Percentiles rank a stretch among this genome's conserved stretches.
Conservation (phyloP, 1,139 yeast genomes). For the Blastobotrys arbuscula region DNA sequence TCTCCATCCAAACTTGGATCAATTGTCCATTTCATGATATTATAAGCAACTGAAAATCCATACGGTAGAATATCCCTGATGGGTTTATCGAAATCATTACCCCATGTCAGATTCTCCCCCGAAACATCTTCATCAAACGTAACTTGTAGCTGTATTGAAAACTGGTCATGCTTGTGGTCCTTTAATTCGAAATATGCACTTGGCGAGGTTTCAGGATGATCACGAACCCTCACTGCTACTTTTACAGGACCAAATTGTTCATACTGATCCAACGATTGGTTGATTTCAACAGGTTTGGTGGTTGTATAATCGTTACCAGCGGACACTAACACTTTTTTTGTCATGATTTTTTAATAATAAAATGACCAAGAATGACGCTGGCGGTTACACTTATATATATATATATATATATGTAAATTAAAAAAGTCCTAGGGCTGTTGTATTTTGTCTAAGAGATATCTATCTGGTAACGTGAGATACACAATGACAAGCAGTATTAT, state of each 20-base stretch:
- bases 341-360: no score
- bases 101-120: constrained; percentile 55
- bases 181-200: constrained; percentile 24
- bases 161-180: constrained; percentile 24
- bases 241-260: constrained; percentile 14
- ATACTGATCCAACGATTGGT: neutral
- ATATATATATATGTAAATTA: no score
- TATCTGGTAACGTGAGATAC: no score
- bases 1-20: constrained; percentile 65
- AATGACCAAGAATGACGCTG: no score
- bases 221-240: constrained; percentile 24
- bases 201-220: constrained; percentile 5
- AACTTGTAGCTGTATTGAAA: constrained; percentile 31
- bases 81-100: constrained; percentile 63
- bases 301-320: constrained; percentile 6
- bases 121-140: constrained; percentile 36
- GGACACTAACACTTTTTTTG: constrained; percentile 6
- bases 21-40: constrained; percentile 40
- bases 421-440: no score
- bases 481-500: no score
- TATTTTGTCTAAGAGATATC: no score
- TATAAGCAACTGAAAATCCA: constrained; percentile 50
- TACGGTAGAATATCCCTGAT: constrained; percentile 58
- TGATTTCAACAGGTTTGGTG: constrained; percentile 1
- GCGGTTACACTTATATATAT: no score